Evolutionary conservation across 2,329 filamentous ascomycete genomes (phyloP).

Genomic region (Ploettnerulaceae sp.): DNA sequence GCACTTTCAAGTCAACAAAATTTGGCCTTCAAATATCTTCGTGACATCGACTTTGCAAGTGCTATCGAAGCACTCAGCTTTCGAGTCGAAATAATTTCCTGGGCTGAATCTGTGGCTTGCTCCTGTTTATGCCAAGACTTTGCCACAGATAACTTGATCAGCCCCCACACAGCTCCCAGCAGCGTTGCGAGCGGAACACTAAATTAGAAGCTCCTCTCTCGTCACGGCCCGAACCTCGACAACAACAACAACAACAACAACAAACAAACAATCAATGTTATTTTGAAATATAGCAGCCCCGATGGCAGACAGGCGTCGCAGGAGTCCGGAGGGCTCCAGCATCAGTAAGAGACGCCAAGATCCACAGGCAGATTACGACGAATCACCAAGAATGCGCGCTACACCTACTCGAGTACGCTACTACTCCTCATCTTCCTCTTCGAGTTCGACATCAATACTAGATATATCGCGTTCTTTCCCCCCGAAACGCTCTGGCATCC

Average conservation of each 20-base stretch:
- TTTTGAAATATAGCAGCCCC: constrained; percentile 12
- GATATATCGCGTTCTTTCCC: constrained; percentile 59
- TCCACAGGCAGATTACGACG: constrained; percentile 19
- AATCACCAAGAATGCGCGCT: constrained; percentile 21
- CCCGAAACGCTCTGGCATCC: constrained; percentile 47
- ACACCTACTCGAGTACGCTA: constrained; percentile 13
- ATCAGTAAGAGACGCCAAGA: constrained; percentile 14
- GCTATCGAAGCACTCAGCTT: constrained; percentile 1
- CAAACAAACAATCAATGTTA: constrained; percentile 2
- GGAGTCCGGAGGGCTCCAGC: constrained; percentile 24
- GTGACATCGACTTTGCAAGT: neutral
- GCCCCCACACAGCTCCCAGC: constrained; percentile 9
- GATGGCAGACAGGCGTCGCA: constrained; percentile 29
- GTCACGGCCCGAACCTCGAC: neutral
- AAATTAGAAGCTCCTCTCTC: constrained; percentile 8
- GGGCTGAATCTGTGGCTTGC: constrained; percentile 4
- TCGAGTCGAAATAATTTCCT: neutral
- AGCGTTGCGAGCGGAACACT: constrained; percentile 9
- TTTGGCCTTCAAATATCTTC: neutral
- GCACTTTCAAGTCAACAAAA: constrained; percentile 4
- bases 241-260: constrained; percentile 8
- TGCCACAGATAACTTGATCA: too few relatives aligned
- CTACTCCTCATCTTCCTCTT: constrained; percentile 26
- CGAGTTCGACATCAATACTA: constrained; percentile 38
- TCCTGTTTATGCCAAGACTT: constrained; percentile 6